Percentiles rank a stretch among this genome's conserved stretches.
phyloP scores from a whole-genome alignment of 1,284 basidiomycete species.

The Porogramme epimiltina region DNA sequence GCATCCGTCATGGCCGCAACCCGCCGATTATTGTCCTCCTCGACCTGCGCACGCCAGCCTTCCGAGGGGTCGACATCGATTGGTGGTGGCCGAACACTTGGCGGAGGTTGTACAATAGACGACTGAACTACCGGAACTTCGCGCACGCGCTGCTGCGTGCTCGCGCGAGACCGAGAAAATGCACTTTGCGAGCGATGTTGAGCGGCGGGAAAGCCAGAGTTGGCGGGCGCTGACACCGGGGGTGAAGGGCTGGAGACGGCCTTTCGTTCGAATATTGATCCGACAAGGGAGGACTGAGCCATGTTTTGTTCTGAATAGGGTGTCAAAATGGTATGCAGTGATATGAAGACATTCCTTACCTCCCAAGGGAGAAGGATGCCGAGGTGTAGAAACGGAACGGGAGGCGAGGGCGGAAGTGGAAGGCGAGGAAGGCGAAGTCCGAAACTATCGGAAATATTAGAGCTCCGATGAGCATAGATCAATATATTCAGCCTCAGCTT shows the following conservation, averaged over 20 bases:
- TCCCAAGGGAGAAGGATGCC: no score
- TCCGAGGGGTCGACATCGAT: slow-evolving; percentile 3
- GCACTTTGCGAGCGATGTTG: slow-evolving; percentile 68
- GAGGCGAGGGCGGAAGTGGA: no score
- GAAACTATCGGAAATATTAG: no score
- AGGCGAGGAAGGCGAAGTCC: no score
- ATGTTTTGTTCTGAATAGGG: no score
- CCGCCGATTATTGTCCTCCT: slow-evolving; percentile 43
- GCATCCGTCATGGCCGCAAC: slow-evolving; percentile 48
- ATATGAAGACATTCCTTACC: no score
- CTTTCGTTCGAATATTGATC: slow-evolving; percentile 62
- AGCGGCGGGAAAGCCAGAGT: slow-evolving; percentile 55
- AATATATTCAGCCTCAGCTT: no score
- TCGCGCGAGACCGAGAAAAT: slow-evolving; percentile 48
- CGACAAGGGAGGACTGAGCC: slow-evolving; percentile 41
- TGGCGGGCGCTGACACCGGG: slow-evolving; percentile 33
- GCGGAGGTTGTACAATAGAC: neutral
- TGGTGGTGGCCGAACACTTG: neutral
- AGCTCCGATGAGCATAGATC: no score
- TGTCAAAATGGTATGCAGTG: no score
- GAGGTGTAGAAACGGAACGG: no score
- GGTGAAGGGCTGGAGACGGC: slow-evolving; percentile 30
- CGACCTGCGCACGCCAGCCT: slow-evolving; percentile 35
- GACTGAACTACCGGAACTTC: slow-evolving; percentile 21
- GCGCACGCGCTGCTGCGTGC: slow-evolving; percentile 28